Percentiles rank a stretch among this genome's conserved stretches.
These are phyloP conservation scores for Trichoderma semiorbis DNA, from an alignment of 2,329 filamentous ascomycete species.

Conservation along the genomic window DNA sequence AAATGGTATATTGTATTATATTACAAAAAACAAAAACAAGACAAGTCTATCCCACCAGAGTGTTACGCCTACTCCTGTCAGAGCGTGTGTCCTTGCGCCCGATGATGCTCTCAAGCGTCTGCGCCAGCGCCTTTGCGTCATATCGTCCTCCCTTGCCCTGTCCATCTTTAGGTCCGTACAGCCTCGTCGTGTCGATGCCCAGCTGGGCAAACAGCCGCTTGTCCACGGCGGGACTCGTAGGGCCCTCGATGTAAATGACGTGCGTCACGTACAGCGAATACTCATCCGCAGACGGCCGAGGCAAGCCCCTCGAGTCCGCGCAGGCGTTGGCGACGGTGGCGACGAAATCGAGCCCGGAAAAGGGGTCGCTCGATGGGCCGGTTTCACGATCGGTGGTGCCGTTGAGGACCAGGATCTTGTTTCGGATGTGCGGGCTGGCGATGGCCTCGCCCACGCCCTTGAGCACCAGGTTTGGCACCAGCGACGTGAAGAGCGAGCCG, in stretches of 20 bases:
- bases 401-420: conserved; percentile 83
- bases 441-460: conserved; percentile 65
- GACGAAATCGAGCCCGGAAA: conserved; percentile 77
- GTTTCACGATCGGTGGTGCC: conserved; percentile 83
- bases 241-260: conserved; percentile 72
- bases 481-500: conserved; percentile 87
- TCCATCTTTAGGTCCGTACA: conserved; percentile 65
- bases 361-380: conserved; percentile 61
- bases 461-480: conserved; percentile 79
- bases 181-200: conserved; percentile 72
- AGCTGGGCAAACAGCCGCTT: conserved; percentile 57
- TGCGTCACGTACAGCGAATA: conserved; percentile 76
- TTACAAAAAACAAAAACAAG: not conserved
- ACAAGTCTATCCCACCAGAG: conserved; percentile 33
- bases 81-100: conserved; percentile 48
- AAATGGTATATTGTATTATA: not conserved
- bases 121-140: conserved; percentile 69
- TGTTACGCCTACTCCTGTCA: conserved; percentile 44
- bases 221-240: conserved; percentile 67
- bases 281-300: conserved; percentile 39
- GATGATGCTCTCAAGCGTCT: conserved; percentile 74
- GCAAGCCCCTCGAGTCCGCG: conserved; percentile 58
- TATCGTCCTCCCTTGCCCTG: conserved; percentile 55
- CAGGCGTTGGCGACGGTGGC: conserved; percentile 73
- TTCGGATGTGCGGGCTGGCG: conserved; percentile 43